Evolutionary conservation across 371 early-diverging fungal species (phyloP), one percentile per base, ranked within the genome.

Genomic region (Mucor velutinosus): DNA sequence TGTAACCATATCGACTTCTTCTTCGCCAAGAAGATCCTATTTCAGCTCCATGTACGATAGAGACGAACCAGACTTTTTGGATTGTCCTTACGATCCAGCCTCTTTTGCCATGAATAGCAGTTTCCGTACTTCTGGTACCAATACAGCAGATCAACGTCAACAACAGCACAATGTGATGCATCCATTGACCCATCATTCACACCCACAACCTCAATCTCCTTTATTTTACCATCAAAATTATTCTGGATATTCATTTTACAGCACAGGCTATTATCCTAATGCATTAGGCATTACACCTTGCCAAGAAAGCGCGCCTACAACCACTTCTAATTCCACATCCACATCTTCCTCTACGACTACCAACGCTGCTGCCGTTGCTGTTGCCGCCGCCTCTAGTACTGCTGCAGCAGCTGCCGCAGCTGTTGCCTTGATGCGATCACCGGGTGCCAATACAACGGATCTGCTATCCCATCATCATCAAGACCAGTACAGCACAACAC

Each of bases 1-100:
- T 67, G 61, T 53, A 2, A 56, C 67, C 45, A 64, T 67, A 60
- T 72, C 72, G 3, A 45, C 68, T 25, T 21, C 49, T 19, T 64
- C 72, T 27, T 72, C 72, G 14, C 72, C 72, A 17, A 68, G 62
- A 65, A 64, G 65, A 35, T 33, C 72, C 0, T 72, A 64, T 32
- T 72, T 72, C 21, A 64, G 25, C 25, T 61, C 72, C 11, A 72
- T 72, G 62, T 72, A 72, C 58, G 69, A 72, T 19, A 33, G 65
- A 68, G 69, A 72, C 15, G 72, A 71, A 1, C 58, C 58, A 15
- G 66, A 66, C 5, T 65, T 71, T 33, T 51, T 71, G 39, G 71
- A 71, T 15, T 71, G 71, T 29, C 41, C 66, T 37, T 71, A 61
- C 47, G 62, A 61, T n/a, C 57, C 61, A 8, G 45, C 51, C 25